Conservation (phyloP, 495 filamentous ascomycete species). For the Penicillium coffeae region DNA sequence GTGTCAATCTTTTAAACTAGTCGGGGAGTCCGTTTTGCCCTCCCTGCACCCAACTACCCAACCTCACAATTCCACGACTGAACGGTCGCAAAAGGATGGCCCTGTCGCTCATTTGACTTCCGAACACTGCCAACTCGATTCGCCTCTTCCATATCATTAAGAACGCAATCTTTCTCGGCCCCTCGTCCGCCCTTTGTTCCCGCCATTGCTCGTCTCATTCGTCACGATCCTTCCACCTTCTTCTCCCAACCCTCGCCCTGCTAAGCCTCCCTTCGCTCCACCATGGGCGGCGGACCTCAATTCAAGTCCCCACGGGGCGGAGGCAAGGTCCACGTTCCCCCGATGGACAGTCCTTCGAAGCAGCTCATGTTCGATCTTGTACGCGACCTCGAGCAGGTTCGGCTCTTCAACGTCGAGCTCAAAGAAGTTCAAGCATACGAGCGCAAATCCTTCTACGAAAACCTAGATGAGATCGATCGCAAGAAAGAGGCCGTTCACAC, state of each 20-base stretch:
- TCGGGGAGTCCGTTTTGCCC: neutral
- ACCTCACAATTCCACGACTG: neutral
- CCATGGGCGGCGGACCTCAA: neutral
- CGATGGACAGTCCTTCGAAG: slow-evolving; percentile 44
- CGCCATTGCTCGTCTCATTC: neutral
- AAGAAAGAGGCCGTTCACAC: slow-evolving; percentile 48
- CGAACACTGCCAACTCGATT: neutral
- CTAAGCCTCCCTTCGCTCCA: neutral
- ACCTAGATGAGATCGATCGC: slow-evolving; percentile 42
- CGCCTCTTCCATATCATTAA: no score
- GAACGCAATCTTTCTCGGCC: no score
- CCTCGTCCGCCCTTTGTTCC: neutral
- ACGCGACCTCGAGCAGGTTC: slow-evolving; percentile 36
- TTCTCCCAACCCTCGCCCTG: neutral
- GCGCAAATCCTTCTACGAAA: slow-evolving; percentile 41
- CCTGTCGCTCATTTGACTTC: neutral
- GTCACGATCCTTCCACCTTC: neutral
- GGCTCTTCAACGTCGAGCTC: slow-evolving; percentile 36
- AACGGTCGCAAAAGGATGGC: neutral
- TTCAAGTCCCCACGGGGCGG: slow-evolving; percentile 18
- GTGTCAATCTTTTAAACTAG: neutral
- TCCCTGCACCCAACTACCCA: neutral
- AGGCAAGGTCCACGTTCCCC: slow-evolving; percentile 21
- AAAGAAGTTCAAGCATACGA: slow-evolving; percentile 43
- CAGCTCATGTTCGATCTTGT: slow-evolving; percentile 48